Conservation (phyloP, 2,329 filamentous ascomycete species). For the Scytalidium lignicola region DNA sequence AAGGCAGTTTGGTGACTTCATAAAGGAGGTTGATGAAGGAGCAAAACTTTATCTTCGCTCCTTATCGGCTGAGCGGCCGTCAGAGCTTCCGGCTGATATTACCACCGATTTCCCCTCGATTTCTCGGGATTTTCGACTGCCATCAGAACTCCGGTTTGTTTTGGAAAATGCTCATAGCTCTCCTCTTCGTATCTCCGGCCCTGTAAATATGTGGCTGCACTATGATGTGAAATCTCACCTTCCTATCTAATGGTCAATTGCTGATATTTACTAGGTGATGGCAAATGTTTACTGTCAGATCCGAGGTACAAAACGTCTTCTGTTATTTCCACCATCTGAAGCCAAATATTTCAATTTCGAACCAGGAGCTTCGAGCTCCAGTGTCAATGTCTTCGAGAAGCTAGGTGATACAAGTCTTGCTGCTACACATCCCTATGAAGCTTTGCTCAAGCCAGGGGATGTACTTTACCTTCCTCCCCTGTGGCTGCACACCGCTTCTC, state of each 20-base stretch:
- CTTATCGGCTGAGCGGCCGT: conserved; percentile 63
- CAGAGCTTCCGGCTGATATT: conserved; percentile 65
- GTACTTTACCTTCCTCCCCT: conserved; percentile 75
- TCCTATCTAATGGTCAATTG: neutral
- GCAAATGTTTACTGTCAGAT: conserved; percentile 84
- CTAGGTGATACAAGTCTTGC: conserved; percentile 35
- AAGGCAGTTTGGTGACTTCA: conserved; percentile 61
- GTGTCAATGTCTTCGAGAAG: conserved; percentile 62
- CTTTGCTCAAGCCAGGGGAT: conserved; percentile 63
- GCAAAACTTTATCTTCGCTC: conserved; percentile 72
- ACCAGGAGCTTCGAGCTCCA: conserved; percentile 75
- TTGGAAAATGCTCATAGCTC: conserved; percentile 67
- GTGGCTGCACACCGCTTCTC: conserved; percentile 75
- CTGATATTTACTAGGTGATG: conserved; percentile 56
- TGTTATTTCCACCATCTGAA: conserved; percentile 75
- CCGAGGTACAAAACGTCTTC: conserved; percentile 63
- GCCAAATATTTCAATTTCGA: conserved; percentile 65
- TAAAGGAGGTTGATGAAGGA: conserved; percentile 53
- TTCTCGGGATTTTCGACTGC: conserved; percentile 64
- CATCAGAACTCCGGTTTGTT: conserved; percentile 54
- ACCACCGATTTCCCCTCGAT: conserved; percentile 66
- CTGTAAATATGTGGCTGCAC: conserved; percentile 83
- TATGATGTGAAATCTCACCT: conserved; percentile 59
- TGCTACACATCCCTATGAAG: conserved; percentile 60
- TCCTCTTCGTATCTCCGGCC: conserved; percentile 72